Evolutionary conservation across 2,329 filamentous ascomycete species (phyloP).

Genomic region (Cercospora zeae-maydis): DNA sequence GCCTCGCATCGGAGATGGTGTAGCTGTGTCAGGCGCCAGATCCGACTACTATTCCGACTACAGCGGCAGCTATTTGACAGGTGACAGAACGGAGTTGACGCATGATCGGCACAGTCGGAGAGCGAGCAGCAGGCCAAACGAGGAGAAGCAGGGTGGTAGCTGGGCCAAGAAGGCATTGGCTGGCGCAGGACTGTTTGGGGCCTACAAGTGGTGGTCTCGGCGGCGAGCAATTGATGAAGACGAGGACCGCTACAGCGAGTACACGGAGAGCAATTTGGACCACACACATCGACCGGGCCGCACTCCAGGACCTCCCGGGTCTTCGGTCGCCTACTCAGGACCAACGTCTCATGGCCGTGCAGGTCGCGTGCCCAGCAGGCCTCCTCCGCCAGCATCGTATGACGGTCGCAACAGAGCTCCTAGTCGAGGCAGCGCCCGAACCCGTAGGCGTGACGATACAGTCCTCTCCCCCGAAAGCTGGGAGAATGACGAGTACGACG

Average conservation of each 20-base stretch:
- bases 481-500: slow-evolving; percentile 27
- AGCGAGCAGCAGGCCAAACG: slow-evolving; percentile 19
- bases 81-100: slow-evolving; percentile 56
- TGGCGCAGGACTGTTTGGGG: slow-evolving; percentile 55
- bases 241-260: slow-evolving; percentile 10
- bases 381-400: slow-evolving; percentile 14
- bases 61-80: slow-evolving; percentile 38
- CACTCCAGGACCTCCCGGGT: slow-evolving; percentile 19
- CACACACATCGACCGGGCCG: slow-evolving; percentile 13
- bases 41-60: slow-evolving; percentile 33
- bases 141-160: slow-evolving; percentile 22
- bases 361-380: slow-evolving; percentile 11
- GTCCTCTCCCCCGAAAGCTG: slow-evolving; percentile 31
- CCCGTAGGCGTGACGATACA: slow-evolving; percentile 17
- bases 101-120: slow-evolving; percentile 34
- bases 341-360: slow-evolving; percentile 13
- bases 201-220: slow-evolving; percentile 54
- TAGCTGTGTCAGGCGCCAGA: slow-evolving; percentile 17
- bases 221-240: slow-evolving; percentile 34
- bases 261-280: slow-evolving; percentile 12
- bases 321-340: slow-evolving; percentile 18
- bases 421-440: slow-evolving; percentile 8
- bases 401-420: slow-evolving; percentile 12
- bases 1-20: slow-evolving; percentile 39
- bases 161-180: slow-evolving; percentile 50